Evolutionary conservation across 306 rosid species (phyloP).

Genomic region (Morella rubra): DNA sequence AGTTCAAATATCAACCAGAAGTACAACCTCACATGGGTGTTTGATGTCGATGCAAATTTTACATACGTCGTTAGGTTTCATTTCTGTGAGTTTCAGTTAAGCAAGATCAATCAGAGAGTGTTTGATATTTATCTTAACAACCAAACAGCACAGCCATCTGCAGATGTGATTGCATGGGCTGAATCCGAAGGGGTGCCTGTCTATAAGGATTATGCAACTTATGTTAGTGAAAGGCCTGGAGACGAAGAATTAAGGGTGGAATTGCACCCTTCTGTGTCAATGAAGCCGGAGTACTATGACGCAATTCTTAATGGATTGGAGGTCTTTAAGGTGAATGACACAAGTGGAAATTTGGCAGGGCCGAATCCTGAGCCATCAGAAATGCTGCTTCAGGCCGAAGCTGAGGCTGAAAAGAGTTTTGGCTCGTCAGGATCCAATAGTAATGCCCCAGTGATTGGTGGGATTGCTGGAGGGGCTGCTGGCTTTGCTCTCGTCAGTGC

Average conservation of each 20-base stretch:
- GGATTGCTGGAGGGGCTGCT: constrained; percentile 33
- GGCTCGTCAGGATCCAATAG: not conserved
- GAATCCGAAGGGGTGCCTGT: constrained; percentile 37
- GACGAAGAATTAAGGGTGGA: constrained; percentile 42
- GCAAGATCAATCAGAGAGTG: constrained; percentile 32
- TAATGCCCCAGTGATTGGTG: constrained; percentile 30
- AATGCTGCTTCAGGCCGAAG: constrained; percentile 22
- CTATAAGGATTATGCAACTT: constrained; percentile 39
- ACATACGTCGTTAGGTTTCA: constrained; percentile 49
- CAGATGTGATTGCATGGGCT: constrained; percentile 47
- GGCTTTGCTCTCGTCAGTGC: constrained; percentile 27
- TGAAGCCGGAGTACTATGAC: constrained; percentile 43
- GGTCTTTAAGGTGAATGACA: constrained; percentile 53
- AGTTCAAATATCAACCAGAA: constrained; percentile 21
- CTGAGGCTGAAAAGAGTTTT: not conserved
- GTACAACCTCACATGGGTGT: constrained; percentile 51
- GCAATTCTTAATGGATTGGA: constrained; percentile 50
- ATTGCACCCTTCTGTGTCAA: constrained; percentile 29
- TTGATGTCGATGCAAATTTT: constrained; percentile 49
- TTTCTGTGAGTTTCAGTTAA: constrained; percentile 41
- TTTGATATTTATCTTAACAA: constrained; percentile 47
- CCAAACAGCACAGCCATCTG: constrained; percentile 37
- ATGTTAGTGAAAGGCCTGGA: constrained; percentile 24
- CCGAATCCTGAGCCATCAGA: constrained; percentile 54
- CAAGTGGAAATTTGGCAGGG: constrained; percentile 40